These are phyloP conservation scores for Talaromyces stipitatus DNA, from an alignment of 495 filamentous ascomycete species.

Conservation along the genomic window DNA sequence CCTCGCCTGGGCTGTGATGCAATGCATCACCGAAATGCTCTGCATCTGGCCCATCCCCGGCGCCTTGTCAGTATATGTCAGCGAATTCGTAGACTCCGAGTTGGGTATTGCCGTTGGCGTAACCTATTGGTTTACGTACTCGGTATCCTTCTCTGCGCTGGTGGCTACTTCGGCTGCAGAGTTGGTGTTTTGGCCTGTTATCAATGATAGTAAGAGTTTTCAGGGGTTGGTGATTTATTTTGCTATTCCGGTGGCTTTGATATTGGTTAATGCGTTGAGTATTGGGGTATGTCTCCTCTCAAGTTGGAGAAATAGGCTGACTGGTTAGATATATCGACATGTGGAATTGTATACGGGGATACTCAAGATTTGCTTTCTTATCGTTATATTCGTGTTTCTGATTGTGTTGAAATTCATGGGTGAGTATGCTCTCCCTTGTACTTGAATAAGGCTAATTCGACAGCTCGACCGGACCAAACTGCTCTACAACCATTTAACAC, in stretches of 20 bases:
- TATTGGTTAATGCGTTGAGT: slow-evolving; percentile 25
- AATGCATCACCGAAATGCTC: slow-evolving; percentile 41
- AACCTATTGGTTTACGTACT: slow-evolving; percentile 44
- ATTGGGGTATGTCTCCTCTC: slow-evolving; percentile 17
- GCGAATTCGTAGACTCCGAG: slow-evolving; percentile 40
- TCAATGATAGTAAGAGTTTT: slow-evolving; percentile 13
- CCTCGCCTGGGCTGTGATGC: slow-evolving; percentile 35
- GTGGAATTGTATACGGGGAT: slow-evolving; percentile 30
- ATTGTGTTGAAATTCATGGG: slow-evolving; percentile 27
- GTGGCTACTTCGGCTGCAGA: slow-evolving; percentile 30
- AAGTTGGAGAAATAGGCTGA: background rate
- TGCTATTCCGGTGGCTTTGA: slow-evolving; percentile 19
- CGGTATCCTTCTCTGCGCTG: slow-evolving; percentile 31
- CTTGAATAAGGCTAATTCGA: background rate
- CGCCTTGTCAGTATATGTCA: slow-evolving; percentile 37
- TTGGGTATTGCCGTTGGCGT: slow-evolving; percentile 38
- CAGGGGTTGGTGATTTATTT: slow-evolving; percentile 22
- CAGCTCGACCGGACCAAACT: background rate
- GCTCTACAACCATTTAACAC: background rate
- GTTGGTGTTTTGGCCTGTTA: slow-evolving; percentile 25
- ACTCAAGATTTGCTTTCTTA: slow-evolving; percentile 26
- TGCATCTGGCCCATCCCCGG: slow-evolving; percentile 41
- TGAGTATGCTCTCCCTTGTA: slow-evolving; percentile 8
- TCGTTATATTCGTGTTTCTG: slow-evolving; percentile 21
- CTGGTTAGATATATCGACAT: slow-evolving; percentile 26